phyloP scores from a whole-genome alignment of 2,329 filamentous ascomycete species.

The Beauveria brongniartii region DNA sequence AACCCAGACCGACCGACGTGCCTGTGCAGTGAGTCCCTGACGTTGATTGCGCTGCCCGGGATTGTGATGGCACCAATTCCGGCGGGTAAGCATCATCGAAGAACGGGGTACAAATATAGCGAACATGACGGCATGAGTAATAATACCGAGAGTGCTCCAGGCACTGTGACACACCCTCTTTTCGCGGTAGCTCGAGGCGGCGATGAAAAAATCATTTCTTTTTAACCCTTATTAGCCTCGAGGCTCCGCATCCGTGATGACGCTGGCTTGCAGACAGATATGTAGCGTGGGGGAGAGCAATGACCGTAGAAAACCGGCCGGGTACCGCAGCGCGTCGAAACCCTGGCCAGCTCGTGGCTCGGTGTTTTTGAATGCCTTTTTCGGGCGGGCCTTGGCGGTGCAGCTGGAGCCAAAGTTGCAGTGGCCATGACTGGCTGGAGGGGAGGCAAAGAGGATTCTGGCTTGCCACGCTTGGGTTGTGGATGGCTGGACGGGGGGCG shows the following conservation, averaged over 20 bases:
- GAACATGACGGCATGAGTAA: background rate
- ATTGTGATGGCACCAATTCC: constrained; percentile 3
- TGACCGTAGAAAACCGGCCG: background rate
- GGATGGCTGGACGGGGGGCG: background rate
- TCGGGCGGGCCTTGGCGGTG: background rate
- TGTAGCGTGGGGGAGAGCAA: background rate
- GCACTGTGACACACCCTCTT: background rate
- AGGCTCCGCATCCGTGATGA: constrained; percentile 4
- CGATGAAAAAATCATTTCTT: background rate
- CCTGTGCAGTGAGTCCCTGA: background rate
- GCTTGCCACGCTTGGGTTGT: background rate
- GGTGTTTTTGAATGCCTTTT: background rate
- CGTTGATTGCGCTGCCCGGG: background rate
- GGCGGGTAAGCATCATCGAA: background rate
- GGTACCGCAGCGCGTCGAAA: background rate
- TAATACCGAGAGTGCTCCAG: background rate
- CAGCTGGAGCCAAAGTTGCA: background rate
- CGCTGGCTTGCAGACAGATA: constrained; percentile 5
- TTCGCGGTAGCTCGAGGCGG: background rate
- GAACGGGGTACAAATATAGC: background rate
- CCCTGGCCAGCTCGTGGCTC: constrained; percentile 1
- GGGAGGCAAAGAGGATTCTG: background rate
- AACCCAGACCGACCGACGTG: background rate
- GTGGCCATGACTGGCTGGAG: background rate
- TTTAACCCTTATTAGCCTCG: background rate